Base-by-base conservation (phyloP, 2,329 filamentous ascomycete genomes). In the Sordariomycetes sp. region DNA sequence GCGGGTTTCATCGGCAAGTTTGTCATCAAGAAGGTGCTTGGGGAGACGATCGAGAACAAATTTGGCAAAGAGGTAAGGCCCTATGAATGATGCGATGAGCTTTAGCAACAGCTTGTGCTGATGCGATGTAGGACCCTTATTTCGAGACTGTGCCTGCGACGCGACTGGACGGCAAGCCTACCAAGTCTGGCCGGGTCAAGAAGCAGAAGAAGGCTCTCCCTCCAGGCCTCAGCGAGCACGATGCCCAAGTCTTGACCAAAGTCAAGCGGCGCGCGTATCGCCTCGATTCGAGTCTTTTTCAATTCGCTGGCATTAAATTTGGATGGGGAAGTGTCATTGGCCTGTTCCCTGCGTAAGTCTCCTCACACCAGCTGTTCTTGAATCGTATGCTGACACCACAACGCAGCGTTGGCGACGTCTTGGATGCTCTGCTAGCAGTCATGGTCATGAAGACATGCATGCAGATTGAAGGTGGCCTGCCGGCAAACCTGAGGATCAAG, bases 261-360 rank as follows among this genome's bases (percentile, higher is more conserved):
- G 86, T 94, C 46, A 90, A 94, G 58, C 75, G 82, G 47, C 73
- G 82, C 38, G 87, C 92, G 21, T 94, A 94, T 59, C 72, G 77
- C 24, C 74, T 95, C 18, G 92, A 96, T 57, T 82, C 86, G 66
- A 75, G 73, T 36, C 72, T 94, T 6, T 93, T 90, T 64, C 87
- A 75, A 50, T 75, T 86, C 51, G 75, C 82, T 43, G 86, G 87
- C 28, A 71, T 94, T 39, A 75, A 80, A 38, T 88, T 96, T 51
- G 92, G 92, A 35, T 95, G 87, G 86, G 77, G 84, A 33, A 83
- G 81, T 46, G 73, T 94, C 38, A 85, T 96, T 47, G 92, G 81
- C 11, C 53, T 96, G 7, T 58, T 96, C 35, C 92, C 92, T 46
- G 75, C 75, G 74, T 86, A 70, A 69, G 83, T 72, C 10, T 30